Evolutionary conservation across 805 yeast genomes (phyloP).

Genomic region (Candida yuanshanica): DNA sequence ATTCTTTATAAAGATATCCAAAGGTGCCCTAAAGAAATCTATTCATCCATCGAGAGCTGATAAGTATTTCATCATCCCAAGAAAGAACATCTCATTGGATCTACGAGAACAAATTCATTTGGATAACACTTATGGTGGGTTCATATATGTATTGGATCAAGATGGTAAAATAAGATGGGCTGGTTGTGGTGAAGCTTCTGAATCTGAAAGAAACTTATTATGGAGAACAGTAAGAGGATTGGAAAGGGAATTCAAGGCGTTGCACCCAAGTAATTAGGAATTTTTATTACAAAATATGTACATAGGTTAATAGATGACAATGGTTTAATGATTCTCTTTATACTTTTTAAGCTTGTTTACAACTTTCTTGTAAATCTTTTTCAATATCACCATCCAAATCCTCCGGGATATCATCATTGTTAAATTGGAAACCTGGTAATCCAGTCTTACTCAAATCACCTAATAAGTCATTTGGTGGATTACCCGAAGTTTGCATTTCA

Average conservation of each 20-base stretch:
- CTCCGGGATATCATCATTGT: conserved; percentile 48
- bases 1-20: conserved; percentile 49
- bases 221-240: conserved; percentile 65
- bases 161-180: conserved; percentile 84
- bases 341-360: conserved; percentile 25
- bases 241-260: conserved; percentile 37
- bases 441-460: conserved; percentile 45
- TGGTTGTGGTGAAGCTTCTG: conserved; percentile 73
- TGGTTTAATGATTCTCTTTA: no score
- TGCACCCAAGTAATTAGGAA: conserved; percentile 2
- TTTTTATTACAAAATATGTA: background rate
- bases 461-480: conserved; percentile 73
- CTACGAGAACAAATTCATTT: conserved; percentile 55
- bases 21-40: conserved; percentile 36
- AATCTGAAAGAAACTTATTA: conserved; percentile 54
- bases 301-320: no score
- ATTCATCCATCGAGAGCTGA: conserved; percentile 46
- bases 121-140: conserved; percentile 78
- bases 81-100: conserved; percentile 49
- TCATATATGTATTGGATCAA: conserved; percentile 70
- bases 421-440: conserved; percentile 38
- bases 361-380: conserved; percentile 46
- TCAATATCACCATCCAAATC: conserved; percentile 33
- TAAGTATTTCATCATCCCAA: conserved; percentile 59
- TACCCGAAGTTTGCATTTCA: conserved; percentile 66